Evolutionary conservation across 768 basidiomycete genomes (phyloP).

Genomic region (Paxillus involutus): DNA sequence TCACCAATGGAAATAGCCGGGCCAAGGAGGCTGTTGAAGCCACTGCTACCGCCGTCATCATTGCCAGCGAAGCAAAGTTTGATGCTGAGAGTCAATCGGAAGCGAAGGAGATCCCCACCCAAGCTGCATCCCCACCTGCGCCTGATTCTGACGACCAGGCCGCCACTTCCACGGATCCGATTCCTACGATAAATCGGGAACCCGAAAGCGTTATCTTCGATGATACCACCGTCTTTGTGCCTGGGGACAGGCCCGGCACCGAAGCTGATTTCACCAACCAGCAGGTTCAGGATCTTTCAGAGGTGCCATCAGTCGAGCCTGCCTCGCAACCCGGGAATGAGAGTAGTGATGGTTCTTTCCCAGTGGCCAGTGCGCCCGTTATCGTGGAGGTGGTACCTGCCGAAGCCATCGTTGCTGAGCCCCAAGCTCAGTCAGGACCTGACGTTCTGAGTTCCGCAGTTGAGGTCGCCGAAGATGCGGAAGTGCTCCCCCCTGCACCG

Average conservation of each 20-base stretch:
- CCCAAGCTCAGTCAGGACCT: neutral
- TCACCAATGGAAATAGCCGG: conserved; percentile 30
- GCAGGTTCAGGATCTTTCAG: neutral
- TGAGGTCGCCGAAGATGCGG: neutral
- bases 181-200: neutral
- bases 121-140: neutral
- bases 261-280: conserved; percentile 7
- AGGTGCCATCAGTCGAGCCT: conserved; percentile 19
- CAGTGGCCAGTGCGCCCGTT: neutral
- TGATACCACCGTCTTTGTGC: neutral
- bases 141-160: neutral
- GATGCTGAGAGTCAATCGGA: conserved; percentile 13
- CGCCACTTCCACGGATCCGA: neutral
- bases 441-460: neutral
- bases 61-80: conserved; percentile 21
- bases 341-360: neutral
- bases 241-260: neutral
- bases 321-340: conserved; percentile 7
- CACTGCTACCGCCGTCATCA: conserved; percentile 17
- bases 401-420: neutral
- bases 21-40: conserved; percentile 24
- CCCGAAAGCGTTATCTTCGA: neutral
- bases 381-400: conserved; percentile 6
- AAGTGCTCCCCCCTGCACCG: conserved; percentile 28
- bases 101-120: conserved; percentile 2